phyloP scores from a whole-genome alignment of 345 rosid species.

The Gossypium longicalyx region DNA sequence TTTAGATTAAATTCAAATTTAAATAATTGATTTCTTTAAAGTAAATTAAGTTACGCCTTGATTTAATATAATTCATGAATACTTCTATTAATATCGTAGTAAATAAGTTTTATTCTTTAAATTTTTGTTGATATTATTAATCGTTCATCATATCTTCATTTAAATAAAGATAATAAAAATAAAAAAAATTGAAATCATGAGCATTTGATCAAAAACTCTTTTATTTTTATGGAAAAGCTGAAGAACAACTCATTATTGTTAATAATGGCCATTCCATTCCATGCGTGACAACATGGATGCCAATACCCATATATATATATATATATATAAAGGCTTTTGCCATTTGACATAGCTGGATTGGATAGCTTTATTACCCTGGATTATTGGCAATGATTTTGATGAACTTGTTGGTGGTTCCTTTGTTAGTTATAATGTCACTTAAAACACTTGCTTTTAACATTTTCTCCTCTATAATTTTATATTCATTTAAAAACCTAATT shows the following conservation, averaged over 20 bases:
- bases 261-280: not conserved
- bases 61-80: no score
- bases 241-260: not conserved
- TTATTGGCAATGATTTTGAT: not conserved
- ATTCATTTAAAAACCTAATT: no score
- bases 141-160: not conserved
- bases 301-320: not conserved
- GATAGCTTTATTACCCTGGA: not conserved
- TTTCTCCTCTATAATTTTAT: not conserved
- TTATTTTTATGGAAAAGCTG: not conserved
- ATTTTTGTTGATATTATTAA: no score
- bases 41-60: no score
- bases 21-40: no score
- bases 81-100: no score
- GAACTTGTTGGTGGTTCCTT: not conserved
- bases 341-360: not conserved
- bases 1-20: no score
- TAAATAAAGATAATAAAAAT: not conserved
- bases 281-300: conserved; percentile 2
- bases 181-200: not conserved
- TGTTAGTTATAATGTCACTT: not conserved
- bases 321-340: not conserved
- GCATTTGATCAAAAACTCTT: not conserved
- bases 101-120: no score
- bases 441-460: not conserved